These are phyloP conservation scores for Wickerhamiella spandovensis DNA, from an alignment of 805 yeast species.

Conservation along the genomic window DNA sequence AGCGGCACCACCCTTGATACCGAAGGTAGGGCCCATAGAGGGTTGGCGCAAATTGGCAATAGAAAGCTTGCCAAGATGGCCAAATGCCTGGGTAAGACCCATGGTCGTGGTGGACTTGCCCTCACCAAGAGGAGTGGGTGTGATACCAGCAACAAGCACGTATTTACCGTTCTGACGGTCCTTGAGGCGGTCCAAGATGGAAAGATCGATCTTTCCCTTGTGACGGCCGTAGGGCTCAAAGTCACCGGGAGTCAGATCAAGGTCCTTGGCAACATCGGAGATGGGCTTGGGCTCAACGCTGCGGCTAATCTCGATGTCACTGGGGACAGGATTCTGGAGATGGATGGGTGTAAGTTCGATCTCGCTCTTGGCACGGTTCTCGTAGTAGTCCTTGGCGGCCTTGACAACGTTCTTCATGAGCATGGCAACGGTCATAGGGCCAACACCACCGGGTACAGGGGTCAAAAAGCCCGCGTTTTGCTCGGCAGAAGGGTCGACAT, in stretches of 20 bases:
- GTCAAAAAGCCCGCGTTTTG: conserved; percentile 57
- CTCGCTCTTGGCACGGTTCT: conserved; percentile 33
- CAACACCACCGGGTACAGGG: conserved; percentile 98
- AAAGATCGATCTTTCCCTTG: conserved; percentile 78
- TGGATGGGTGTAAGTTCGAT: conserved; percentile 44
- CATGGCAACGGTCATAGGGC: conserved; percentile 99
- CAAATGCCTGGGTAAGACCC: conserved; percentile 89
- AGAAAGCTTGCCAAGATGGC: conserved; percentile 67
- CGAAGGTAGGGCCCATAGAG: conserved; percentile 97
- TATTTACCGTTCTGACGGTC: conserved; percentile 65
- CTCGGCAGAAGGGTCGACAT: conserved; percentile 69
- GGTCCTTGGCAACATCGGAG: conserved; percentile 58
- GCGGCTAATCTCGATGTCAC: conserved; percentile 82
- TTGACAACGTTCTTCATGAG: conserved; percentile 69
- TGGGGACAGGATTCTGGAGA: conserved; percentile 60
- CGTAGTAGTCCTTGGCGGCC: conserved; percentile 55
- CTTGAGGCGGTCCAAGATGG: conserved; percentile 53
- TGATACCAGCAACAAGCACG: conserved; percentile 89
- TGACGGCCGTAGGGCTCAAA: conserved; percentile 80
- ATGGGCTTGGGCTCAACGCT: conserved; percentile 79
- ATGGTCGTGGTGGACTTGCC: conserved; percentile 95
- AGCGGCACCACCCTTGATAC: conserved; percentile 98
- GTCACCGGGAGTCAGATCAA: conserved; percentile 67
- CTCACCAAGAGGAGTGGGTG: conserved; percentile 93
- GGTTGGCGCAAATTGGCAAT: conserved; percentile 97